phyloP scores from a whole-genome alignment of 441 rosid genomes.

The Bocquillonia castaneifolia region DNA sequence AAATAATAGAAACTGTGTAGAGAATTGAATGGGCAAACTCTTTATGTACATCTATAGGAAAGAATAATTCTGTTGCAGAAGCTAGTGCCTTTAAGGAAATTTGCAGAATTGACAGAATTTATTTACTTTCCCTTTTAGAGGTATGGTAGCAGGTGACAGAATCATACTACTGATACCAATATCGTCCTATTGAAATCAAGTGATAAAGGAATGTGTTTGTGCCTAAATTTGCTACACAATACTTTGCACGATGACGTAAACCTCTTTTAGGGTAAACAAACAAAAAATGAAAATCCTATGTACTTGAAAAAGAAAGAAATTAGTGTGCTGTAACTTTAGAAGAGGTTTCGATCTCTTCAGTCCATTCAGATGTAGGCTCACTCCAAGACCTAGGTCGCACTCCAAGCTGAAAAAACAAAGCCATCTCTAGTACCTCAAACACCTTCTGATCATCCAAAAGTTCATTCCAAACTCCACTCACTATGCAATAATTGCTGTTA shows the following conservation, averaged over 20 bases:
- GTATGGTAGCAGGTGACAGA: background rate
- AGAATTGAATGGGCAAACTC: too few relatives aligned
- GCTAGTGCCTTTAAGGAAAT: background rate
- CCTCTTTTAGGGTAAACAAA: background rate
- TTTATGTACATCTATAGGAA: too few relatives aligned
- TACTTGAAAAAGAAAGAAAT: slow-evolving; percentile 8
- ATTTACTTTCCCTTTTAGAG: background rate
- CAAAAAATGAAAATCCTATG: background rate
- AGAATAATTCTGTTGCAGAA: background rate
- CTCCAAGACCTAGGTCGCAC: slow-evolving; percentile 80
- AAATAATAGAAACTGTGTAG: background rate
- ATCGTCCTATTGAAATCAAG: background rate
- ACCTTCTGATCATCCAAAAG: slow-evolving; percentile 53
- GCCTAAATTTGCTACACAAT: background rate
- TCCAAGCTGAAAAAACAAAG: slow-evolving; percentile 50
- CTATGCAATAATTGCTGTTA: slow-evolving; percentile 81
- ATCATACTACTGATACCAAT: background rate
- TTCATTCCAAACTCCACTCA: slow-evolving; percentile 76
- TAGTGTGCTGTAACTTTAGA: slow-evolving; percentile 24
- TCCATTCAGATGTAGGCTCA: slow-evolving; percentile 60
- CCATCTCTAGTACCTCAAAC: slow-evolving; percentile 74
- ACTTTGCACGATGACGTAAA: background rate
- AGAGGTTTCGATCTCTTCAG: slow-evolving; percentile 39
- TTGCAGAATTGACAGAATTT: background rate
- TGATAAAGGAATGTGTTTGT: background rate